These are phyloP conservation scores for Epithemia pelagica DNA, from an alignment of 108 stramenopile species.

Conservation along the genomic window DNA sequence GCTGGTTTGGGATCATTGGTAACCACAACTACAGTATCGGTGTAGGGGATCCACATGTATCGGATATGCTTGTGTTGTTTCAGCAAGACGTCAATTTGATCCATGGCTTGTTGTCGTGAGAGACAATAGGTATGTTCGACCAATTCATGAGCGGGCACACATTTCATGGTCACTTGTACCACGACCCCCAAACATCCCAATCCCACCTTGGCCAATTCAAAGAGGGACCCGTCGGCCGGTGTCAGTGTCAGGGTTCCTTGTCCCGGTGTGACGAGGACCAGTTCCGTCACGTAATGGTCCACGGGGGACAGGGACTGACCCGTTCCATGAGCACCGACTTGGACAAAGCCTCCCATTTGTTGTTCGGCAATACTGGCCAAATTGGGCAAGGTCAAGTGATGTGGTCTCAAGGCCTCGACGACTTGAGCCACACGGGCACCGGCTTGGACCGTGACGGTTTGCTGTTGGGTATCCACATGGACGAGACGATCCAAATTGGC, in stretches of 20 bases:
- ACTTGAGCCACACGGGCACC: constrained; percentile 84
- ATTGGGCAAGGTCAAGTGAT: constrained; percentile 90
- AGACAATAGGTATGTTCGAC: constrained; percentile 87
- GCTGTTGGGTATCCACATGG: constrained; percentile 57
- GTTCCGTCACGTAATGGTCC: constrained; percentile 85
- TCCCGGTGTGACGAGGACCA: constrained; percentile 90
- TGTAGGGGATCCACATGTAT: constrained; percentile 99
- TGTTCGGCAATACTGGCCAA: constrained; percentile 95
- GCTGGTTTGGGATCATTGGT: constrained; percentile 71
- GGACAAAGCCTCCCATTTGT: constrained; percentile 93
- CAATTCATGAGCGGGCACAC: constrained; percentile 85
- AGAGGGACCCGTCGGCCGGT: constrained; percentile 44
- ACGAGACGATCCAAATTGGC: constrained; percentile 81
- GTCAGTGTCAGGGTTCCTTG: constrained; percentile 66
- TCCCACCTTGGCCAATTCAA: constrained; percentile 83
- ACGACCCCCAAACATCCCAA: constrained; percentile 94
- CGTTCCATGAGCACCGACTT: constrained; percentile 96
- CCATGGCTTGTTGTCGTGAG: constrained; percentile 67
- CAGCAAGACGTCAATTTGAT: constrained; percentile 48
- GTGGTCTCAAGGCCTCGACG: constrained; percentile 59
- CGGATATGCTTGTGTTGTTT: constrained; percentile 87
- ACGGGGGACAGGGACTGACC: constrained; percentile 89
- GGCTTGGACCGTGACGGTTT: constrained; percentile 88
- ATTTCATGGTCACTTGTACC: constrained; percentile 85
- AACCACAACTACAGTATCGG: constrained; percentile 92